These are phyloP conservation scores for Furculomyces boomerangus DNA, from an alignment of 371 early-diverging fungal species.

Conservation along the genomic window DNA sequence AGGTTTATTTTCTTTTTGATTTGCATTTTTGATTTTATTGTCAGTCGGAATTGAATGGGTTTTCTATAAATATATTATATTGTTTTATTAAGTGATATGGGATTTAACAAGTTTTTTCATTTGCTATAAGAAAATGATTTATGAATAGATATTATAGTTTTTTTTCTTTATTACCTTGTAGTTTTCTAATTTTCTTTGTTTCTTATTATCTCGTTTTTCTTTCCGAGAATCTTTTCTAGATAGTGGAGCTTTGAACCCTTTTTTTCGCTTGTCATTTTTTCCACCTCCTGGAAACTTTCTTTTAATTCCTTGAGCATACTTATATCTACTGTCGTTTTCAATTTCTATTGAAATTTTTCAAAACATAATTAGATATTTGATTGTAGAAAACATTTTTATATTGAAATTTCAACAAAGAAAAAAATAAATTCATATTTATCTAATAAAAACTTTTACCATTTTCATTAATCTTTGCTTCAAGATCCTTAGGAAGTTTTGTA, in stretches of 20 bases:
- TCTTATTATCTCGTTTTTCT: background rate
- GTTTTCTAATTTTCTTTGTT: background rate
- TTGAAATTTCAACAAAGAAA: too few relatives aligned
- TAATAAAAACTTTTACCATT: too few relatives aligned
- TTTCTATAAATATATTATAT: background rate
- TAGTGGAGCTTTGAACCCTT: background rate
- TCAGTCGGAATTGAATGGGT: background rate
- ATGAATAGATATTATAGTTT: background rate
- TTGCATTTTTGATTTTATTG: background rate
- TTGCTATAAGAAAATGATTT: background rate
- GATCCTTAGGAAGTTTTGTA: background rate
- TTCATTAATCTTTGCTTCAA: background rate
- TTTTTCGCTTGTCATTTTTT: background rate
- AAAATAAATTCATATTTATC: too few relatives aligned
- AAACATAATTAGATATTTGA: too few relatives aligned
- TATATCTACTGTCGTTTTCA: too few relatives aligned
- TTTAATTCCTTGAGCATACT: too few relatives aligned
- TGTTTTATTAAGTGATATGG: background rate
- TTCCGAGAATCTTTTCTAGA: background rate
- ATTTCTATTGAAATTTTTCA: too few relatives aligned
- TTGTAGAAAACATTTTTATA: too few relatives aligned
- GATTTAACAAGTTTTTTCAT: background rate
- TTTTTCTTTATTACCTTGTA: background rate
- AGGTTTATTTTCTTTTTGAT: background rate
- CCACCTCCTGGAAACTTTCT: too few relatives aligned